These are phyloP conservation scores for Amoebophrya sp. DNA, from an alignment of 169 alveolate genomes.

Conservation along the genomic window DNA sequence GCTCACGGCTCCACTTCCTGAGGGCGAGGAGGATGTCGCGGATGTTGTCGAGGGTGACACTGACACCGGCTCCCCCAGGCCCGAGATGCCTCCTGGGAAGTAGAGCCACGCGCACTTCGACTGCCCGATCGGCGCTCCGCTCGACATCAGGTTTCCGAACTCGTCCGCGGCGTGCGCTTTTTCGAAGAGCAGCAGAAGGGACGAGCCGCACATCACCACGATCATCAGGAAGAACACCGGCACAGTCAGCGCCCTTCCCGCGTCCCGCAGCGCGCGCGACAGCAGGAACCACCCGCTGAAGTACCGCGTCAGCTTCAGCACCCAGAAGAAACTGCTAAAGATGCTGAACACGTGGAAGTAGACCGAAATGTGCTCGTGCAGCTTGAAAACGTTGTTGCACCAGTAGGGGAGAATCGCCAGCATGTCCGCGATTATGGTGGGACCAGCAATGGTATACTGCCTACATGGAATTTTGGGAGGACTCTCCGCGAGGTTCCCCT, in stretches of 20 bases:
- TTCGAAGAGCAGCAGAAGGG: background rate
- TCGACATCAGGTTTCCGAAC: too few relatives aligned
- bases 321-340: background rate
- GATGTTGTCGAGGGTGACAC: too few relatives aligned
- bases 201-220: background rate
- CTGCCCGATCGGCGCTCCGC: too few relatives aligned
- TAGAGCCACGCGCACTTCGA: too few relatives aligned
- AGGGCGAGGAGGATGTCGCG: too few relatives aligned
- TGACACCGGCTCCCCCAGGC: too few relatives aligned
- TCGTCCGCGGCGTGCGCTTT: background rate
- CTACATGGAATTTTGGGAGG: too few relatives aligned
- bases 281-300: background rate
- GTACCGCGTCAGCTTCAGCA: background rate
- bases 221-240: background rate
- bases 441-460: too few relatives aligned
- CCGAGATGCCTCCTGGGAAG: too few relatives aligned
- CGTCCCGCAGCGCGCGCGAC: background rate
- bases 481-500: too few relatives aligned
- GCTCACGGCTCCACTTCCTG: too few relatives aligned
- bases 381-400: background rate
- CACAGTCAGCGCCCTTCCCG: background rate
- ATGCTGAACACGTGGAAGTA: background rate
- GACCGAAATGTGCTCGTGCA: background rate
- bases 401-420: background rate
- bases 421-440: background rate